Evolutionary conservation across 345 rosid species (phyloP), one percentile per base, ranked within the genome.

Genomic region (Mercurialis annua): DNA sequence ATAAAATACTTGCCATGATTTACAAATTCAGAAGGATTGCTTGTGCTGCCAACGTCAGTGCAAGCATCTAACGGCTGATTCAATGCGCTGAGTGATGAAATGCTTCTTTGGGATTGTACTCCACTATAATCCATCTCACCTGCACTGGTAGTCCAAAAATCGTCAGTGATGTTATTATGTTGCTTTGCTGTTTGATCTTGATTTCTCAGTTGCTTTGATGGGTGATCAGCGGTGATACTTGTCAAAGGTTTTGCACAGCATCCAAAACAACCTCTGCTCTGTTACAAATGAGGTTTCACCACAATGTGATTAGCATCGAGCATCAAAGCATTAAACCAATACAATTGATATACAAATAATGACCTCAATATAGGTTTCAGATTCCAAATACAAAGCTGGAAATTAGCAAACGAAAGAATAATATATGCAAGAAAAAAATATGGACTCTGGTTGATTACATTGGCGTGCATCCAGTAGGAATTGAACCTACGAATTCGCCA

Each of bases 211-310:
- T 87, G 82, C 72, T 84, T 82, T 65, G 92, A 72, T 34, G 86
- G 80, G 63, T 82, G 84, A 69, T 83, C 85, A 61, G 73, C 83
- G 44, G 81, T 69, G 27, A 74, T 69, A 73, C 68, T 71, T 66
- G 74, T 65, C 38, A 85, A 69, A 47, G 82, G 84, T 72, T 80
- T 85, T 64, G 58, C 67, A 74, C 76, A 84, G 86, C 96, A 81
- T 82, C 91, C 93, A 77, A 90, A 84, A 84, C 97, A 92, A 85
- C 92, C 90, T 84, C 97, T 85, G 89, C 85, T 82, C 98, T 92
- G 96, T 89, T 85, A 73, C 85, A 86, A 85, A 87, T 74, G 72
- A 84, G 79, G 76, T 65, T 66, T 59, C 29, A 67, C 71, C 81
- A 62, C 59, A 38, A 69, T 59, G 68, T 66, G 82, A 82, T 78